Percentiles rank a stretch among this genome's conserved stretches.
These are phyloP conservation scores for Chlamydomonas reinhardtii DNA, from an alignment of 163 green algal species.

Conservation along the genomic window DNA sequence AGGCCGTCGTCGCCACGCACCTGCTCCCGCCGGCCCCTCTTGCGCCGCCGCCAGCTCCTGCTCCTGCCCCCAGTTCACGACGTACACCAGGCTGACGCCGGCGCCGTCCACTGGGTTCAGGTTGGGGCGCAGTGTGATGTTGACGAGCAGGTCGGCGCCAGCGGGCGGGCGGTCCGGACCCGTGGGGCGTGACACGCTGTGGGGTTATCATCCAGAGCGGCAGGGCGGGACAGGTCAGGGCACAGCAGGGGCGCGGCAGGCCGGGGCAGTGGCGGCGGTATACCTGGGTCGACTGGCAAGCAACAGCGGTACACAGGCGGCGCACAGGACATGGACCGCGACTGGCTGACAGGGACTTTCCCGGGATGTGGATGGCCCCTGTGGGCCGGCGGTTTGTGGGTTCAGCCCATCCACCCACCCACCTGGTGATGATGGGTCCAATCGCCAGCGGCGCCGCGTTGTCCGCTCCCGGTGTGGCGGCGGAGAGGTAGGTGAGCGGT, in stretches of 20 bases:
- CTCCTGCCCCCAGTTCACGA: neutral
- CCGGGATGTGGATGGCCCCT: too few relatives aligned
- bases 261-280: too few relatives aligned
- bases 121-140: slow-evolving; percentile 17
- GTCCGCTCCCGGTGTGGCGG: slow-evolving; percentile 5
- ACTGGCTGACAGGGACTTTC: too few relatives aligned
- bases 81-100: slow-evolving; percentile 1
- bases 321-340: too few relatives aligned
- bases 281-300: too few relatives aligned
- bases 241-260: too few relatives aligned
- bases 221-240: neutral
- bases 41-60: neutral
- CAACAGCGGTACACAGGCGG: too few relatives aligned
- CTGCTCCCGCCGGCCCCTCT: neutral
- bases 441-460: slow-evolving; percentile 4
- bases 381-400: too few relatives aligned
- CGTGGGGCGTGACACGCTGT: neutral
- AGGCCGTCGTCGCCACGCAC: neutral
- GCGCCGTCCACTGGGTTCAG: neutral
- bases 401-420: too few relatives aligned
- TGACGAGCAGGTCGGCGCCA: neutral
- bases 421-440: slow-evolving; percentile 35
- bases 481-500: slow-evolving; percentile 13
- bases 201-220: too few relatives aligned
- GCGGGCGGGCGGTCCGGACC: neutral